These are phyloP conservation scores for Nicotiana benthamiana DNA, from an alignment of 257 asterid species.

Conservation along the genomic window DNA sequence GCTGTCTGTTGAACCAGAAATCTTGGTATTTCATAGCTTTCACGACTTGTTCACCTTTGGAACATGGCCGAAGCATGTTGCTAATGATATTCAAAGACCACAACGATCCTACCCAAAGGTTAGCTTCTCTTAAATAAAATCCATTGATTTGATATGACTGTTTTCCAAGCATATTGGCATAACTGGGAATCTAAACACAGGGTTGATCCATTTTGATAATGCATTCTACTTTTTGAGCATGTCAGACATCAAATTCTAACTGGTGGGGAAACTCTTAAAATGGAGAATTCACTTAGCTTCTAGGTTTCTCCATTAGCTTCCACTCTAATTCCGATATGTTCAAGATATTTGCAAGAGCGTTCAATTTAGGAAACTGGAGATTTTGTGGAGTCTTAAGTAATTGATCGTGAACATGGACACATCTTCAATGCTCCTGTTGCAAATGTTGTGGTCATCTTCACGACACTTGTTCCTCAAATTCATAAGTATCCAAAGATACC, in stretches of 20 bases:
- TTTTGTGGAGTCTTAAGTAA: too few relatives aligned
- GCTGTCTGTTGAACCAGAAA: neutral
- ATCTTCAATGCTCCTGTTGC: too few relatives aligned
- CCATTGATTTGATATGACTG: neutral
- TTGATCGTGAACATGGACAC: too few relatives aligned
- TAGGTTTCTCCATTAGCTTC: too few relatives aligned
- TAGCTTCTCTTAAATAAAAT: neutral
- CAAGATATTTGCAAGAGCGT: too few relatives aligned
- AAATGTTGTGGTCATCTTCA: neutral
- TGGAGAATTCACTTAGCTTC: too few relatives aligned
- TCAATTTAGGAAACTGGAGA: too few relatives aligned
- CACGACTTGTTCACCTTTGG: neutral
- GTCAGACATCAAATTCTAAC: too few relatives aligned
- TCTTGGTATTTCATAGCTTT: neutral
- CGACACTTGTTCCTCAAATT: neutral
- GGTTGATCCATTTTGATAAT: neutral
- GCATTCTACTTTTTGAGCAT: neutral
- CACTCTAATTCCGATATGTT: too few relatives aligned
- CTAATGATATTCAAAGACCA: neutral
- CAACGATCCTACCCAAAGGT: neutral
- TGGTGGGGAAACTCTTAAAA: too few relatives aligned
- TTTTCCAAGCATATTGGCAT: neutral
- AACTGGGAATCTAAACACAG: neutral
- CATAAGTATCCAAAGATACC: neutral
- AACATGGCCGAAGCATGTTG: neutral